Evolutionary conservation across 2,329 filamentous ascomycete species (phyloP).

Genomic region (Aspergillus niger): DNA sequence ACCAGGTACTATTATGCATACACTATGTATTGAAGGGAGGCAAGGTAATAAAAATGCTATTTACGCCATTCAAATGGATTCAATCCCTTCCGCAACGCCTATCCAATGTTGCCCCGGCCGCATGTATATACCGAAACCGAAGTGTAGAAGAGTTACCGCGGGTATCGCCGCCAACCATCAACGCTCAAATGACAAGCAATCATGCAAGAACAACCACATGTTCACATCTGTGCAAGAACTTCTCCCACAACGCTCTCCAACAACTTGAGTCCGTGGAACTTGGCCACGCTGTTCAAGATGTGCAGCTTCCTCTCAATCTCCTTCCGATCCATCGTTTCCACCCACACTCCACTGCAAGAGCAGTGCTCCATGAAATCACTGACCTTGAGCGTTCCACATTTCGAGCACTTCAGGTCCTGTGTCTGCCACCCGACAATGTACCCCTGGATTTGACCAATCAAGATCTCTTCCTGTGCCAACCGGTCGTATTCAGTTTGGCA

Average conservation of each 20-base stretch:
- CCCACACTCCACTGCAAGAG: slow-evolving; percentile 86
- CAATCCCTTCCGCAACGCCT: not conserved
- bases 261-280: slow-evolving; percentile 80
- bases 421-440: slow-evolving; percentile 78
- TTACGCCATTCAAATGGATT: not conserved
- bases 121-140: not conserved
- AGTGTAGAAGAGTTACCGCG: not conserved
- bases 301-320: slow-evolving; percentile 66
- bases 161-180: slow-evolving; percentile 5
- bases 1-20: not conserved
- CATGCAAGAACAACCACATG: slow-evolving; percentile 8
- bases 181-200: slow-evolving; percentile 15
- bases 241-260: slow-evolving; percentile 72
- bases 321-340: slow-evolving; percentile 66
- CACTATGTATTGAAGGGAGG: not conserved
- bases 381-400: slow-evolving; percentile 65
- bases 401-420: slow-evolving; percentile 86
- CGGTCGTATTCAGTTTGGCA: slow-evolving; percentile 76
- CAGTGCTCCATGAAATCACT: slow-evolving; percentile 99
- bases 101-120: slow-evolving; percentile 4
- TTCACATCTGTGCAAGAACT: slow-evolving; percentile 53
- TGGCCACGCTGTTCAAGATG: slow-evolving; percentile 74
- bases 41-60: not conserved
- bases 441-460: slow-evolving; percentile 75
- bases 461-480: slow-evolving; percentile 78